A percentile compares a stretch with the other conserved stretches of the same genome.
phyloP scores from a whole-genome alignment of 495 filamentous ascomycete genomes.

The Tuber brumale region DNA sequence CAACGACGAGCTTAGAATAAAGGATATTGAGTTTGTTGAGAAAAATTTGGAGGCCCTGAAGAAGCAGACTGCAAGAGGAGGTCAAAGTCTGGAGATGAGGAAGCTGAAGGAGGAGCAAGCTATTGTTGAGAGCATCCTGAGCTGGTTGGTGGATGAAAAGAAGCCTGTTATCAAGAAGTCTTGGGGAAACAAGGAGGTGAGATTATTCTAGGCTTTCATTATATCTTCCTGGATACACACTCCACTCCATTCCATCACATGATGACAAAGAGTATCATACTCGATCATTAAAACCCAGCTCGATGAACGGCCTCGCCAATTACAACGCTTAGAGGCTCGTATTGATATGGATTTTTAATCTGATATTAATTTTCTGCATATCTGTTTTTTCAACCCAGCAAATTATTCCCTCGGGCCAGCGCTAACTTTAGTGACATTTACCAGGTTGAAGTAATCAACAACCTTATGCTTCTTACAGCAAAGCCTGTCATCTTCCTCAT shows the following conservation, averaged over 20 bases:
- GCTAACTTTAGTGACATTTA: conserved; percentile 19
- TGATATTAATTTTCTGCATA: conserved; percentile 12
- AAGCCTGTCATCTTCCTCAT: conserved; percentile 97
- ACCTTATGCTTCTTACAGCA: conserved; percentile 85
- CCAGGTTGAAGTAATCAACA: conserved; percentile 96
- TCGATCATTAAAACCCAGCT: conserved; percentile 97
- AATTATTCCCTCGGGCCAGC: conserved; percentile 2
- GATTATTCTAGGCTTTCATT: conserved; percentile 42
- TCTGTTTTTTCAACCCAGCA: neutral
- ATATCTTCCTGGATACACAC: conserved; percentile 16
- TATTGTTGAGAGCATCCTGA: conserved; percentile 78
- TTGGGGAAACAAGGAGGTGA: conserved; percentile 94
- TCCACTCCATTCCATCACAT: conserved; percentile 47
- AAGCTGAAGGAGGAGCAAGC: conserved; percentile 93
- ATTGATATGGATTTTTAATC: conserved; percentile 64
- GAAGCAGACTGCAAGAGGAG: conserved; percentile 90
- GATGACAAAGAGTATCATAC: conserved; percentile 98
- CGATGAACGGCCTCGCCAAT: conserved; percentile 74
- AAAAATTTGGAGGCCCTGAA: conserved; percentile 81
- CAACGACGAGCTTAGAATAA: conserved; percentile 89
- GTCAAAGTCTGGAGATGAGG: conserved; percentile 97
- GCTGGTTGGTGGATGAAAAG: conserved; percentile 65
- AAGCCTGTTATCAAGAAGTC: conserved; percentile 87
- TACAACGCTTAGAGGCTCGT: conserved; percentile 60
- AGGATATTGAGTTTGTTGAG: conserved; percentile 98